phyloP scores from a whole-genome alignment of 2,329 filamentous ascomycete genomes.

The Metarhizium rileyi region DNA sequence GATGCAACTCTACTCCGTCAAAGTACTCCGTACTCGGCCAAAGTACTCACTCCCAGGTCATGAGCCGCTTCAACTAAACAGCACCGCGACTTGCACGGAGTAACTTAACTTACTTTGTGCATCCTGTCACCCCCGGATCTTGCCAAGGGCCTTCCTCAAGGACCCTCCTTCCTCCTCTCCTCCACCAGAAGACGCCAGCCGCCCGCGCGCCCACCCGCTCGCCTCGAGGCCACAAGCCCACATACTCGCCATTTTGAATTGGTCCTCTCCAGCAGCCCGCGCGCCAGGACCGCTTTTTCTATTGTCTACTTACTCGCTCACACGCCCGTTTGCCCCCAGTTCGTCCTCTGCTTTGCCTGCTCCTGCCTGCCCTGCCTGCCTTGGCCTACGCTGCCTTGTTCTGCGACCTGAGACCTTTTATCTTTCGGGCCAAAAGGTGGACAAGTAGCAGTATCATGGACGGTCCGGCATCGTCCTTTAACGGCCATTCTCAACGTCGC shows the following conservation, averaged over 20 bases:
- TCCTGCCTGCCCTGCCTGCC: slow-evolving; percentile 4
- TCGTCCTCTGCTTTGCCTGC: background rate
- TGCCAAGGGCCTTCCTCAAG: too few species aligned
- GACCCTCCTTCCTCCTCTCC: too few species aligned
- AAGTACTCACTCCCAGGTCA: background rate
- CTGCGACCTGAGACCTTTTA: slow-evolving; percentile 14
- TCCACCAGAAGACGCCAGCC: slow-evolving; percentile 1
- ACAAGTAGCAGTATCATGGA: slow-evolving; percentile 33
- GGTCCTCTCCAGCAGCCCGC: background rate
- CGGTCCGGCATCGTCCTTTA: slow-evolving; percentile 31
- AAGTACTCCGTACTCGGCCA: too few species aligned
- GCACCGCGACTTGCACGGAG: too few species aligned
- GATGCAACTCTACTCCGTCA: background rate
- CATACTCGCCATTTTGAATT: slow-evolving; percentile 2
- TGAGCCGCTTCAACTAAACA: background rate
- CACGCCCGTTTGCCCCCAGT: slow-evolving; percentile 5
- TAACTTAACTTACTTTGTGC: too few species aligned
- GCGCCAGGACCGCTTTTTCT: slow-evolving; percentile 7
- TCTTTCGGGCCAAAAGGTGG: slow-evolving; percentile 16
- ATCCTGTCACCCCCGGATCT: too few species aligned
- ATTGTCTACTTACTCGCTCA: slow-evolving; percentile 9
- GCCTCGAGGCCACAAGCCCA: background rate
- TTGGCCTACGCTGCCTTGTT: slow-evolving; percentile 4
- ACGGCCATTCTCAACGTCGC: slow-evolving; percentile 45
- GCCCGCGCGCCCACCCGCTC: background rate